These are phyloP conservation scores for Cytospora piceae DNA, from an alignment of 2,329 filamentous ascomycete genomes.

Conservation along the genomic window DNA sequence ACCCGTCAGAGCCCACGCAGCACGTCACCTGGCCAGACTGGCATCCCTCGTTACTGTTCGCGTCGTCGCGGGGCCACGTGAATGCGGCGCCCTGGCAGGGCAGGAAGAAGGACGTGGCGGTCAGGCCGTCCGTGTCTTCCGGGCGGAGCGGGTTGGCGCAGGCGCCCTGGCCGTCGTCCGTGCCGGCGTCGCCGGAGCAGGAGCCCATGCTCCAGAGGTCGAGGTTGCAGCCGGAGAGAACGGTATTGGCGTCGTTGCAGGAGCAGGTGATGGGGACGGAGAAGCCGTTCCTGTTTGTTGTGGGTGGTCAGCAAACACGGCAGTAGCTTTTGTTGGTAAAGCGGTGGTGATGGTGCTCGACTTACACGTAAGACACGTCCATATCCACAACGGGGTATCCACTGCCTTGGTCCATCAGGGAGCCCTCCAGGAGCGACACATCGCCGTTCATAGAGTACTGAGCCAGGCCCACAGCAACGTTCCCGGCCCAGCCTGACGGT, in stretches of 20 bases:
- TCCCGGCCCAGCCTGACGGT: slow-evolving; percentile 26
- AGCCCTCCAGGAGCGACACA: slow-evolving; percentile 21
- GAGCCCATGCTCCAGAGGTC: slow-evolving; percentile 20
- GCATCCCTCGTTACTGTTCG: slow-evolving; percentile 26
- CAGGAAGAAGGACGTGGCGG: slow-evolving; percentile 18
- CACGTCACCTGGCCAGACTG: slow-evolving; percentile 20
- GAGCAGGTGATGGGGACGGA: slow-evolving; percentile 29
- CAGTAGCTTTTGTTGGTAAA: background rate
- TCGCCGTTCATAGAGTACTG: slow-evolving; percentile 9
- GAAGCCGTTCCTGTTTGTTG: slow-evolving; percentile 23
- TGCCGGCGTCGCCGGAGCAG: slow-evolving; percentile 15
- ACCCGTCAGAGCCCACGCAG: slow-evolving; percentile 26
- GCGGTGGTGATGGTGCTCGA: background rate
- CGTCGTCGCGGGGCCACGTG: slow-evolving; percentile 25
- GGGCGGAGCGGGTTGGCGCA: slow-evolving; percentile 27
- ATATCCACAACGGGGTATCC: slow-evolving; percentile 20
- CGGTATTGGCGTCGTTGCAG: slow-evolving; percentile 21
- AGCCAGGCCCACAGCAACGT: slow-evolving; percentile 21
- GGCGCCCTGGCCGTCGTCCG: slow-evolving; percentile 13
- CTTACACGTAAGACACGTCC: slow-evolving; percentile 29
- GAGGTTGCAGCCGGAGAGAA: slow-evolving; percentile 27
- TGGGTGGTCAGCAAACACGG: background rate
- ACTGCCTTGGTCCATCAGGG: slow-evolving; percentile 16
- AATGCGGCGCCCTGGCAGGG: slow-evolving; percentile 28
- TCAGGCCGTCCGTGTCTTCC: background rate